Evolutionary conservation across 2,329 filamentous ascomycete species (phyloP).

Genomic region (Ophidiomyces ophidiicola): DNA sequence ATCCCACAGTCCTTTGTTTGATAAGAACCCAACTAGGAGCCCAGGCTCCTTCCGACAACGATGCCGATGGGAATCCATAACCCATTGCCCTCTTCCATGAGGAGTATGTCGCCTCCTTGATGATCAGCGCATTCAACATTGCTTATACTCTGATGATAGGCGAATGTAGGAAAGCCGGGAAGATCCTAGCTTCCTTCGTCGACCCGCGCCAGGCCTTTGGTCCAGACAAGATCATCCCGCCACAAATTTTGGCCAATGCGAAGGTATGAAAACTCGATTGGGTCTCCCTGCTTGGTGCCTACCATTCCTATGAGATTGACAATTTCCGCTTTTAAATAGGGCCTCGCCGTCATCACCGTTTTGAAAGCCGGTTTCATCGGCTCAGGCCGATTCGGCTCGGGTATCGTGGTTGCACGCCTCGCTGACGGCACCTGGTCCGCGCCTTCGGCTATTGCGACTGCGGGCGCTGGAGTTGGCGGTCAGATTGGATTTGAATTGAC

Average conservation of each 20-base stretch:
- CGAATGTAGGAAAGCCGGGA: conserved; percentile 94
- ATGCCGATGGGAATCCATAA: conserved; percentile 26
- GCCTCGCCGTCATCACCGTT: conserved; percentile 39
- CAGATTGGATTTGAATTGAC: conserved; percentile 42
- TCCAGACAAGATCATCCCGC: conserved; percentile 94
- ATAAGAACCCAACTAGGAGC: not conserved
- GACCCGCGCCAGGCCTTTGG: conserved; percentile 88
- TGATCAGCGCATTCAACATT: conserved; percentile 10
- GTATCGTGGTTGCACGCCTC: conserved; percentile 39
- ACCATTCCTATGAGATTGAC: not conserved
- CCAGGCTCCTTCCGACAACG: not conserved
- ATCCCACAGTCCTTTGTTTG: not conserved
- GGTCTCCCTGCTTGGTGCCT: too few species aligned
- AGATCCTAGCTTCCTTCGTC: conserved; percentile 88
- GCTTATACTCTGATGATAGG: conserved; percentile 43
- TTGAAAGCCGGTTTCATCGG: conserved; percentile 41
- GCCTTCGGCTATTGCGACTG: conserved; percentile 39
- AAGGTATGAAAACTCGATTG: conserved; percentile 63
- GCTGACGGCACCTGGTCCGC: conserved; percentile 40
- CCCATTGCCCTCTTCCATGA: conserved; percentile 38
- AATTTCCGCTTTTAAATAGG: conserved; percentile 22
- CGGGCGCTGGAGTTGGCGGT: conserved; percentile 39
- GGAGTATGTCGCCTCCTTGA: conserved; percentile 29
- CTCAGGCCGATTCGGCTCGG: conserved; percentile 40
- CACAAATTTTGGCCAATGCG: conserved; percentile 74